Percentiles rank a stretch among this genome's conserved stretches.
Conservation (phyloP, 106 monocot species). For the Dioscorea zingiberensis region DNA sequence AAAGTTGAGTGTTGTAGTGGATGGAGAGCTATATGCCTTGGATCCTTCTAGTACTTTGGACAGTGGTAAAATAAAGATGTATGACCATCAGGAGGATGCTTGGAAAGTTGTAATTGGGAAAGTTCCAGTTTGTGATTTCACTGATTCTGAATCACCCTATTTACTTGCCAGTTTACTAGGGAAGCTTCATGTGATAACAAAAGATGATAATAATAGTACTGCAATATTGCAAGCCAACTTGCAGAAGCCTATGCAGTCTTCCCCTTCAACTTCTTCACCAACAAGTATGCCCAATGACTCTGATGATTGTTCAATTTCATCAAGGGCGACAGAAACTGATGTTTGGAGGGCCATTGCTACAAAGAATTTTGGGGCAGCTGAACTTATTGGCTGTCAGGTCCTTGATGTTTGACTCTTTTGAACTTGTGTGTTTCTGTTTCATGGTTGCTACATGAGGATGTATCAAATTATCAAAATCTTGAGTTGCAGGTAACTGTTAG, state of each 20-base stretch:
- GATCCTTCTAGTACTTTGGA: conserved; percentile 61
- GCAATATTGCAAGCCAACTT: conserved; percentile 55
- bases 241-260: conserved; percentile 10
- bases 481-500: too few species aligned
- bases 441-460: too few species aligned
- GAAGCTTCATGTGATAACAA: conserved; percentile 82
- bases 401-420: conserved; percentile 30
- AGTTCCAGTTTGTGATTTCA: conserved; percentile 61
- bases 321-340: conserved; percentile 13
- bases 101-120: conserved; percentile 61
- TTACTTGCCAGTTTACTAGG: conserved; percentile 74
- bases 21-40: conserved; percentile 66
- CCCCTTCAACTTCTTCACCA: conserved; percentile 13
- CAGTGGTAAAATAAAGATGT: conserved; percentile 74
- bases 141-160: conserved; percentile 73
- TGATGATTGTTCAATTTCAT: not conserved
- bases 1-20: conserved; percentile 73
- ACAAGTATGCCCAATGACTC: too few species aligned
- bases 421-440: too few species aligned
- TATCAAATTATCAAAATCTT: too few species aligned
- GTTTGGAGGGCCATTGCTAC: conserved; percentile 34
- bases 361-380: conserved; percentile 38
- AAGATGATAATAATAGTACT: conserved; percentile 40
- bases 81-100: conserved; percentile 52
- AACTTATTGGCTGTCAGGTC: conserved; percentile 53